Evolutionary conservation across 116 monocot species (phyloP), one percentile per base, ranked within the genome.

Genomic region (Papilionanthe hybrid): DNA sequence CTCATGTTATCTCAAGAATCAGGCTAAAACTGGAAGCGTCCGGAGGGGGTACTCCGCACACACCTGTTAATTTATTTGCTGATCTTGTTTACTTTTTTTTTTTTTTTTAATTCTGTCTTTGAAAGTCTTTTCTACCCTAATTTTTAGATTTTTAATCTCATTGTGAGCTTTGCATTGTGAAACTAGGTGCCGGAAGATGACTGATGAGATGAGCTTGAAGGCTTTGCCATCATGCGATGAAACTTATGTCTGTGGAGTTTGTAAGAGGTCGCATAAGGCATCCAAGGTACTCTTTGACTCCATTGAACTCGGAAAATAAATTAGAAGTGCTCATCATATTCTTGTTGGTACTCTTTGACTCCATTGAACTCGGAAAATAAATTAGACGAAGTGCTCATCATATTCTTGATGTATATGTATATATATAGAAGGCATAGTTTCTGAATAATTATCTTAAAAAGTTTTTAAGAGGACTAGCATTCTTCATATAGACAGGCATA

Each of bases 51-150:
- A 15, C 73, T 0, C 11, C 8, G 25, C 28, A 1, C 22, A 9
- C 11, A n/a, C 15, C 44, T 73, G n/a, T 75, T 75, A 41, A 48
- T 23, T 48, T n/a, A 27, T 75, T 75, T 75, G 12, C 49, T 73
- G 5, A 43, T 42, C 42, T n/a, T 44, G 45, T 45, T 45, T 45
- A 45, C 45, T 8, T 45, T 9, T 45, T 44, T 9, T 7, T n/a
- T 43, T 41, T 41, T 30, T 0, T 17, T 37, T 37, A 37, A 0
- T 37, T 37, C 37, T 37, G 37, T 37, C 17, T 53, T 53, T 13
- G 53, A 15, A 32, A 69, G 30, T 71, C 32, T 71, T 18, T 18
- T 71, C 12, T 32, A 9, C 1, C 41, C 13, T 15, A 17, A 71
- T 32, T 32, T 37, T 37, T 73, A 44, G 42, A 25, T 8, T 13